Evolutionary conservation across 192 early-diverging fungal genomes (phyloP).

Genomic region (Coemansia sp.): DNA sequence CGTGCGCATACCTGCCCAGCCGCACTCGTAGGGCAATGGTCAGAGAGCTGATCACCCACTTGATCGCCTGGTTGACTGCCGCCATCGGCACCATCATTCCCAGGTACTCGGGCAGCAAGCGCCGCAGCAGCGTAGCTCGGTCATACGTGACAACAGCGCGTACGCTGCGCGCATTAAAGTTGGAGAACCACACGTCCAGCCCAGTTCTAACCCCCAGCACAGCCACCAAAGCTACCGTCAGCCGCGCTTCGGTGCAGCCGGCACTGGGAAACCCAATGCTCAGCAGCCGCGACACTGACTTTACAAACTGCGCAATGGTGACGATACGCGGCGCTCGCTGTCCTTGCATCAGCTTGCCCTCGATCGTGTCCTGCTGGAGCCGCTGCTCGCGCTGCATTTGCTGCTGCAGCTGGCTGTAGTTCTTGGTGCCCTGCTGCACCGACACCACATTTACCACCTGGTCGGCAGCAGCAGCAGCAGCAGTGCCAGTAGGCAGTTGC

Average conservation of each 20-base stretch:
- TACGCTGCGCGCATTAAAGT: constrained; percentile 53
- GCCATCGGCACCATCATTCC: constrained; percentile 55
- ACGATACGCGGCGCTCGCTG: constrained; percentile 40
- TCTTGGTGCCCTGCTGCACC: constrained; percentile 36
- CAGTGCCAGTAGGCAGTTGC: background rate
- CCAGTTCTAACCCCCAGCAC: constrained; percentile 47
- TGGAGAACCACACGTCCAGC: constrained; percentile 56
- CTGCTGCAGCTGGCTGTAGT: constrained; percentile 45
- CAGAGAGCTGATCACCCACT: constrained; percentile 53
- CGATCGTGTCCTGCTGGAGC: constrained; percentile 40
- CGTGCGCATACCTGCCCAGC: constrained; percentile 44
- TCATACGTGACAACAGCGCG: constrained; percentile 49
- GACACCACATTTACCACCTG: constrained; percentile 50
- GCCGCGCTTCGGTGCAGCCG: constrained; percentile 44
- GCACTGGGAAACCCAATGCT: constrained; percentile 45
- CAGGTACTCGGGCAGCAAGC: constrained; percentile 54
- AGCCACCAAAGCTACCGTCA: constrained; percentile 36
- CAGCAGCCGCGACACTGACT: constrained; percentile 41
- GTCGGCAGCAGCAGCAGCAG: constrained; percentile 4
- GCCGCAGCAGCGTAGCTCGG: constrained; percentile 37
- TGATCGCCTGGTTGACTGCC: constrained; percentile 55
- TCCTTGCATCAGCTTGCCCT: constrained; percentile 25
- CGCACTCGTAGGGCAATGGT: constrained; percentile 53
- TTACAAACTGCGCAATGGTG: constrained; percentile 52
- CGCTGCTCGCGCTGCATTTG: constrained; percentile 46